phyloP scores from a whole-genome alignment of 345 rosid genomes.

The Syzygium grande region DNA sequence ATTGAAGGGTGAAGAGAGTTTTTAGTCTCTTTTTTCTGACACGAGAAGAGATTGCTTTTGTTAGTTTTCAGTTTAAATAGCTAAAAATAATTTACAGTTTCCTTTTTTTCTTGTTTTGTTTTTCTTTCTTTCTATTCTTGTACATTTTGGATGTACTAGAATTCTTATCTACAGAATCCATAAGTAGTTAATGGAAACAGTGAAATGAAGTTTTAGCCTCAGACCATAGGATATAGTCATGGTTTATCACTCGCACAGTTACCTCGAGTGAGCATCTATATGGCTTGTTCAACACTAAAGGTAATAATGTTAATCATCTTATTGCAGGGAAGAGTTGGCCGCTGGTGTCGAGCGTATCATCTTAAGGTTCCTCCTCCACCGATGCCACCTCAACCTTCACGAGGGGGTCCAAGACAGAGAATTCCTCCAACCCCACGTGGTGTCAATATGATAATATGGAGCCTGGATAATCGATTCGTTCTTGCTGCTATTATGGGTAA shows the following conservation, averaged over 20 bases:
- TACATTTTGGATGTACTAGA: not conserved
- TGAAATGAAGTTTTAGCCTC: not conserved
- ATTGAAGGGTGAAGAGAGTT: not conserved
- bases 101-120: not conserved
- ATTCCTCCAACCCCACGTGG: conserved; percentile 98
- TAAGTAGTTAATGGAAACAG: not conserved
- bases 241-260: not conserved
- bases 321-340: conserved; percentile 70
- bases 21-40: not conserved
- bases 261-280: not conserved
- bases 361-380: conserved; percentile 99
- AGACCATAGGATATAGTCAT: not conserved
- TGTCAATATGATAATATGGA: conserved; percentile 96
- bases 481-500: conserved; percentile 99
- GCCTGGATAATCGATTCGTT: conserved; percentile 97
- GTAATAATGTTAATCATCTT: not conserved
- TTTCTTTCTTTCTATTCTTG: not conserved
- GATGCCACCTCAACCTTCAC: conserved; percentile 86
- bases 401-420: conserved; percentile 99
- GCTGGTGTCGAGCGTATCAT: conserved; percentile 87
- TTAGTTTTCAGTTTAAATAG: not conserved
- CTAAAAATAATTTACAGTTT: not conserved
- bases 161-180: not conserved
- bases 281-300: not conserved
- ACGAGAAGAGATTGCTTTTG: not conserved